Evolutionary conservation across 352 stramenopile genomes (phyloP), one percentile per base, ranked within the genome.

Genomic region (Pythium grandisporangium): DNA sequence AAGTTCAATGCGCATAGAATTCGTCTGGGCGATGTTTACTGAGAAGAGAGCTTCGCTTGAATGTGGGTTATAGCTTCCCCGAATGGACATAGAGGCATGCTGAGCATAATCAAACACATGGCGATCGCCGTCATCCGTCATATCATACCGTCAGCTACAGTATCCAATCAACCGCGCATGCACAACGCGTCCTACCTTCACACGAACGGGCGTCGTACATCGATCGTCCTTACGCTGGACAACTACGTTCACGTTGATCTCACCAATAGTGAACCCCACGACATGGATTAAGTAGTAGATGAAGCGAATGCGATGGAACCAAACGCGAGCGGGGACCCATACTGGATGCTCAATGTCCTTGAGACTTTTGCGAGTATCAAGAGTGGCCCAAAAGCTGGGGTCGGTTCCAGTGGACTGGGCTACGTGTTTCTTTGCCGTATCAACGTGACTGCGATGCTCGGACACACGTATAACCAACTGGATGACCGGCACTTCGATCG

Each of bases 401-500:
- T 32, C 27, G 33, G 16, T 16, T 16, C 41, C 7, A 16, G 29
- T 42, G 6, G 6, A 22, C 8, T 11, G 36, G 36, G n/a, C n/a
- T 23, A 23, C 13, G 34, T 17, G 8, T 13, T 13, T 19, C 14
- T 2, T 19, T 26, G 17, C 20, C 23, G 6, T 21, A 5, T 33
- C 30, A 25, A 42, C 23, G 14, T 14, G 14, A 42, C 38, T 44
- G 19, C 26, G 24, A 11, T 38, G 13, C 13, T 38, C 11, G 13
- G 13, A 16, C 13, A 38, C 19, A 38, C 11, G 19, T 20, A 38
- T 38, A 11, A 67, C 10, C 2, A 84, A 7, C 20, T 70, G 59
- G 2, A 84, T 43, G 11, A 25, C 40, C n/a, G 52, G 33, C 2
- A 84, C 33, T 11, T 69, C 56, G 24, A 90, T 29, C 11, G 45